These are phyloP conservation scores for Magnolia officinalis DNA, from an alignment of 164 flowering plant genomes.

Conservation along the genomic window DNA sequence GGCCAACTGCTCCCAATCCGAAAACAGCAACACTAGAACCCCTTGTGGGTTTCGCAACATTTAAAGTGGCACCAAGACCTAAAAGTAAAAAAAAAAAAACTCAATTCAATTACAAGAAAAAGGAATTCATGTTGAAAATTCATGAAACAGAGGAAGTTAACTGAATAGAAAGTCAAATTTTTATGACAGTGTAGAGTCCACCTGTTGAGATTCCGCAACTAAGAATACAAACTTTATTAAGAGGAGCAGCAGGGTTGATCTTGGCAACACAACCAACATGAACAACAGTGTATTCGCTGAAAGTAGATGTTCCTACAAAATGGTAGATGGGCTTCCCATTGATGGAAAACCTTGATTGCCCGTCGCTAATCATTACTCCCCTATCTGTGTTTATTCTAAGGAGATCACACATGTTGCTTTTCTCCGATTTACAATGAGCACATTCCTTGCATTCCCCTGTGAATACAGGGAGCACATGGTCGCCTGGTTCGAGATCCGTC, in stretches of 20 bases:
- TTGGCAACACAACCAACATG: constrained; percentile 66
- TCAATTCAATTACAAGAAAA: not conserved
- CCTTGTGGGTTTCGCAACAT: constrained; percentile 69
- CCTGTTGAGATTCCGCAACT: constrained; percentile 76
- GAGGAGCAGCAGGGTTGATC: constrained; percentile 47
- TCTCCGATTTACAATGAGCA: constrained; percentile 54
- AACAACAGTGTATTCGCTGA: constrained; percentile 67
- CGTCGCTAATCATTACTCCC: constrained; percentile 59
- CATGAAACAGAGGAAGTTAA: not conserved
- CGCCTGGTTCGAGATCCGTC: constrained; percentile 45
- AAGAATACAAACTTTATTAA: constrained; percentile 42
- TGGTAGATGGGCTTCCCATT: constrained; percentile 59
- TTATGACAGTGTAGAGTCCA: not conserved
- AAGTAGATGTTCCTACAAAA: constrained; percentile 70
- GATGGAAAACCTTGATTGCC: constrained; percentile 46
- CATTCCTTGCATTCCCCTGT: constrained; percentile 67
- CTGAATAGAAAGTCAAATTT: not conserved
- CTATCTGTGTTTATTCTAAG: constrained; percentile 55
- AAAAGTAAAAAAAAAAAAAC: not conserved
- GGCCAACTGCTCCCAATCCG: constrained; percentile 83
- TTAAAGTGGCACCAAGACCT: constrained; percentile 80
- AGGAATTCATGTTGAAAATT: not conserved
- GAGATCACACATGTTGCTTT: constrained; percentile 69
- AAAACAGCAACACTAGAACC: constrained; percentile 70
- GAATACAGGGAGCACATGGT: constrained; percentile 65